These are phyloP conservation scores for Ogataea methylovora DNA, from an alignment of 805 yeast genomes.

Conservation along the genomic window DNA sequence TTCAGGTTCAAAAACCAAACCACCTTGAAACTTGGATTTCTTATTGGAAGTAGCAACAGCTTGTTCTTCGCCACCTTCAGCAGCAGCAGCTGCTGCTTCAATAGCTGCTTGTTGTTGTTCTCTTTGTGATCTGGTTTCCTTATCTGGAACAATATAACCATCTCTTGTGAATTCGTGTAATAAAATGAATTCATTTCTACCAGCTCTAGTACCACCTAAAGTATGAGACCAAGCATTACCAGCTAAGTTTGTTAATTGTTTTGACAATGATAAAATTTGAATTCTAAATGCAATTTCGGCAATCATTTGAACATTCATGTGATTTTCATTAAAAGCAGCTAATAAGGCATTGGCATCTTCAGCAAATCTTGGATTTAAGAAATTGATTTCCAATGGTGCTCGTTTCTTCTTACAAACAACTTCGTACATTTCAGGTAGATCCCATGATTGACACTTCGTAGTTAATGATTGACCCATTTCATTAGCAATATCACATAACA, in stretches of 20 bases:
- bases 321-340: slow-evolving; percentile 65
- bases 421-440: slow-evolving; percentile 82
- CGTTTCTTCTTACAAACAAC: slow-evolving; percentile 63
- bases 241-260: slow-evolving; percentile 85
- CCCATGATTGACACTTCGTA: slow-evolving; percentile 91
- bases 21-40: slow-evolving; percentile 81
- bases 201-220: slow-evolving; percentile 90
- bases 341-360: slow-evolving; percentile 62
- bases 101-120: slow-evolving; percentile 16
- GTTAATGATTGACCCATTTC: slow-evolving; percentile 93
- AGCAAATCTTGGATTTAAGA: slow-evolving; percentile 54
- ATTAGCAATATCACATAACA: slow-evolving; percentile 87
- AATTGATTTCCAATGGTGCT: slow-evolving; percentile 63
- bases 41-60: slow-evolving; percentile 40
- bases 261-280: slow-evolving; percentile 83
- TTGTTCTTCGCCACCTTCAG: slow-evolving; percentile 26
- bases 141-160: slow-evolving; percentile 84
- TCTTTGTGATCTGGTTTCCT: slow-evolving; percentile 40
- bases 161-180: slow-evolving; percentile 83
- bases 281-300: slow-evolving; percentile 74
- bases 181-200: slow-evolving; percentile 88
- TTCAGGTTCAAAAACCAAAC: slow-evolving; percentile 94
- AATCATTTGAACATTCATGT: slow-evolving; percentile 56
- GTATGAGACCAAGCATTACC: slow-evolving; percentile 98
- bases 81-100: slow-evolving; percentile 8